These are phyloP conservation scores for Neofusicoccum sp. DNA, from an alignment of 2,329 filamentous ascomycete species.

Conservation along the genomic window DNA sequence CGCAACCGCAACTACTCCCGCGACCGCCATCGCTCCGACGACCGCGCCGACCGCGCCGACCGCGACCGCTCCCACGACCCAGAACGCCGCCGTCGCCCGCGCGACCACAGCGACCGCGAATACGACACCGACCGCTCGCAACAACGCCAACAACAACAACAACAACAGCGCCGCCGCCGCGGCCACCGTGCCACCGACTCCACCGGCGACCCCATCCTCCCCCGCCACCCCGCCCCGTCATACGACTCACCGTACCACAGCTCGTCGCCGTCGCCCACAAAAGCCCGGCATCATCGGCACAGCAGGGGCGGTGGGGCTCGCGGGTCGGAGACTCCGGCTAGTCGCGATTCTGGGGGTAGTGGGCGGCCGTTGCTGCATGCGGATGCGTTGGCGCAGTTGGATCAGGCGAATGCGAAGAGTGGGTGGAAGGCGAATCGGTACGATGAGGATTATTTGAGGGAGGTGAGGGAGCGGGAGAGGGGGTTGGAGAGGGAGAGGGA, in stretches of 20 bases:
- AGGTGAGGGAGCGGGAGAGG: constrained; percentile 37
- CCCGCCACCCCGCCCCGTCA: background rate
- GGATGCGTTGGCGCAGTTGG: constrained; percentile 64
- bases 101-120: constrained; percentile 24
- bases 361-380: constrained; percentile 44
- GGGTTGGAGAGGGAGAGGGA: constrained; percentile 33
- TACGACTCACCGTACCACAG: constrained; percentile 19
- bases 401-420: constrained; percentile 60
- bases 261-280: constrained; percentile 1
- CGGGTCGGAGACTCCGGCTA: constrained; percentile 9
- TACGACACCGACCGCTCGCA: background rate
- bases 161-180: constrained; percentile 25
- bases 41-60: constrained; percentile 23
- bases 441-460: constrained; percentile 38
- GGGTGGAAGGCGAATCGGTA: constrained; percentile 44
- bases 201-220: constrained; percentile 25
- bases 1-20: background rate
- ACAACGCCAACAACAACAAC: background rate
- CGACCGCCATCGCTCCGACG: constrained; percentile 17
- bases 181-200: constrained; percentile 42
- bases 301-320: background rate
- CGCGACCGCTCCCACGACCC: constrained; percentile 20
- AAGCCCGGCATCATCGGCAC: background rate
- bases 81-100: constrained; percentile 11
- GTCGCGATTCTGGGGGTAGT: constrained; percentile 28